These are phyloP conservation scores for Cyathus striatus DNA, from an alignment of 768 basidiomycete species.

Conservation along the genomic window DNA sequence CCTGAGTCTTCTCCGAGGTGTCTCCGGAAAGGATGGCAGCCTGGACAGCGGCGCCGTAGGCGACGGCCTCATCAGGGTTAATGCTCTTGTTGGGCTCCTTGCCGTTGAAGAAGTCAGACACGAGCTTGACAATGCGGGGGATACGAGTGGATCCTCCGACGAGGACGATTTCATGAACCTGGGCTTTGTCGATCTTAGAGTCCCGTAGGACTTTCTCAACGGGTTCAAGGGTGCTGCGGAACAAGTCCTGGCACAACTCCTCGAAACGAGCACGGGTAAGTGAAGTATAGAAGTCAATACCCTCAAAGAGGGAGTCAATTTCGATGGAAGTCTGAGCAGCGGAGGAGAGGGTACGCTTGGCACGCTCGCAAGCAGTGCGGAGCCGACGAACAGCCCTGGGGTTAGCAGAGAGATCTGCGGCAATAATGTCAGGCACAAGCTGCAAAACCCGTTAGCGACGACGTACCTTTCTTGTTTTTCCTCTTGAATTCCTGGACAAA, in stretches of 20 bases:
- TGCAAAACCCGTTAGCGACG: background rate
- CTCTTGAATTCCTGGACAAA: slow-evolving; percentile 96
- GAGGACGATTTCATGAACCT: slow-evolving; percentile 95
- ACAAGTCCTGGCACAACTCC: slow-evolving; percentile 91
- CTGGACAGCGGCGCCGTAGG: slow-evolving; percentile 98
- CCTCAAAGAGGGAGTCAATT: slow-evolving; percentile 97
- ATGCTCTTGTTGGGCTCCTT: slow-evolving; percentile 99
- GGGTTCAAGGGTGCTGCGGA: slow-evolving; percentile 89
- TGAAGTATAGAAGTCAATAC: slow-evolving; percentile 97
- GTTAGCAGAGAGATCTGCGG: slow-evolving; percentile 78
- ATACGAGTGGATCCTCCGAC: slow-evolving; percentile 99
- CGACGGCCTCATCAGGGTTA: slow-evolving; percentile 99
- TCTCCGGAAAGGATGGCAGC: slow-evolving; percentile 97
- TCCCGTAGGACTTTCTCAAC: slow-evolving; percentile 98
- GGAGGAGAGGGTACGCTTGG: slow-evolving; percentile 96
- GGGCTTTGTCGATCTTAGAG: slow-evolving; percentile 95
- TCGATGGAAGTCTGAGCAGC: slow-evolving; percentile 96
- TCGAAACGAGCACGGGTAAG: slow-evolving; percentile 98
- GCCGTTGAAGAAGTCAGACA: slow-evolving; percentile 98
- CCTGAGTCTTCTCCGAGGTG: slow-evolving; percentile 97
- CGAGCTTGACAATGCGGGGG: slow-evolving; percentile 94
- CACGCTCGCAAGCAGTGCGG: slow-evolving; percentile 96
- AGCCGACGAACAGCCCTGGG: slow-evolving; percentile 95
- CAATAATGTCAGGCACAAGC: slow-evolving; percentile 7
- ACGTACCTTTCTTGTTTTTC: slow-evolving; percentile 90